Percentiles rank a stretch among this genome's conserved stretches.
Evolutionary conservation across 2,329 filamentous ascomycete species (phyloP).

Genomic region (Pseudogymnoascus pannorum): DNA sequence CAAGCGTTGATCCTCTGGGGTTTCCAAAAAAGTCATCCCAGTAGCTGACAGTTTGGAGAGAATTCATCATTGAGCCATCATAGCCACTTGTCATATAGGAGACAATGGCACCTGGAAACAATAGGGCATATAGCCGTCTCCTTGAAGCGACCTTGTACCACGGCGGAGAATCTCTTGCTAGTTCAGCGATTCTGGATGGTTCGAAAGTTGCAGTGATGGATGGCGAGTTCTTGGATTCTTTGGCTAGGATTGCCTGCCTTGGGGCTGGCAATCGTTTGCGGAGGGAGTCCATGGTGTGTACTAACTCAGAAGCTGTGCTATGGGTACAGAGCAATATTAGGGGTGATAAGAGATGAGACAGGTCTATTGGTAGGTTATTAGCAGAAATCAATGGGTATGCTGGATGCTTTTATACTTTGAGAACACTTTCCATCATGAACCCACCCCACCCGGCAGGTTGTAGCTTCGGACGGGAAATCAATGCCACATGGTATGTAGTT

Average conservation of each 20-base stretch:
- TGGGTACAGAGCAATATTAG: not conserved
- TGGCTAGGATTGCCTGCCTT: slow-evolving; percentile 20
- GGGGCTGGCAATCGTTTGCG: slow-evolving; percentile 25
- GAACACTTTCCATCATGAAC: not conserved
- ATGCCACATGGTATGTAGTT: not conserved
- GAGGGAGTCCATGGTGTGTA: slow-evolving; percentile 20
- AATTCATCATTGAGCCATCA: slow-evolving; percentile 44
- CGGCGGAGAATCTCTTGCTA: slow-evolving; percentile 21
- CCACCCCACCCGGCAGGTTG: not conserved
- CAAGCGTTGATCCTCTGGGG: slow-evolving; percentile 28
- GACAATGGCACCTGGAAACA: slow-evolving; percentile 31
- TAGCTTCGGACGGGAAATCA: not conserved
- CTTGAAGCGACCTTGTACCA: slow-evolving; percentile 30
- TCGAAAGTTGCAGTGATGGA: slow-evolving; percentile 15
- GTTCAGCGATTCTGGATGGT: slow-evolving; percentile 26
- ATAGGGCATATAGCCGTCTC: slow-evolving; percentile 27
- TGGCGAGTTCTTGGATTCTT: slow-evolving; percentile 4
- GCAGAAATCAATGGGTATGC: not conserved
- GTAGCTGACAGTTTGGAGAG: slow-evolving; percentile 36
- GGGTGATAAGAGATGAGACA: not conserved
- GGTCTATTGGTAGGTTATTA: not conserved
- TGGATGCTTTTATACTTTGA: not conserved
- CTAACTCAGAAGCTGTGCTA: not conserved
- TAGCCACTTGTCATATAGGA: slow-evolving; percentile 40
- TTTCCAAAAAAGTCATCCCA: slow-evolving; percentile 37